Evolutionary conservation across 768 basidiomycete species (phyloP).

Genomic region (Boletus vinaceobasis): DNA sequence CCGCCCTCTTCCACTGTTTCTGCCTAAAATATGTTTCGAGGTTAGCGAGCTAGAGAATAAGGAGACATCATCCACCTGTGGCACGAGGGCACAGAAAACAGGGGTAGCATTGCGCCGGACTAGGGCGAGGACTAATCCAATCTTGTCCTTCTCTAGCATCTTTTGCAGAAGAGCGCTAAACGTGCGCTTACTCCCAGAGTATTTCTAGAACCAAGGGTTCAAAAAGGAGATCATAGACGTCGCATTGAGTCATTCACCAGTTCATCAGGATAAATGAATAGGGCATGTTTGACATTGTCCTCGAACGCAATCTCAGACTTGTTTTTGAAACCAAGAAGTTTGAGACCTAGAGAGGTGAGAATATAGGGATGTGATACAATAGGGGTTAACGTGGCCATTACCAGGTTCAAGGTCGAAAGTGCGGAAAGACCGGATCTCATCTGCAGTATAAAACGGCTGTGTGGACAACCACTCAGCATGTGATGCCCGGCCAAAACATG

Average conservation of each 20-base stretch:
- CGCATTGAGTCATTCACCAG: slow-evolving; percentile 44
- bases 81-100: slow-evolving; percentile 78
- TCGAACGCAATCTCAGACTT: slow-evolving; percentile 67
- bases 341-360: slow-evolving; percentile 54
- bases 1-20: slow-evolving; percentile 70
- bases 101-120: slow-evolving; percentile 72
- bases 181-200: slow-evolving; percentile 88
- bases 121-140: slow-evolving; percentile 73
- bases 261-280: slow-evolving; percentile 92
- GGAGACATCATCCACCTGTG: slow-evolving; percentile 56
- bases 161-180: slow-evolving; percentile 85
- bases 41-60: background rate
- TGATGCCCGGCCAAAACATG: background rate
- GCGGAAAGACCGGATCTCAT: slow-evolving; percentile 78
- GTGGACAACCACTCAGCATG: slow-evolving; percentile 3
- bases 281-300: slow-evolving; percentile 88
- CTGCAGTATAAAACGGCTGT: slow-evolving; percentile 81
- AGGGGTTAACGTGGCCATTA: slow-evolving; percentile 27
- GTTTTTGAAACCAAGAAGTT: slow-evolving; percentile 90
- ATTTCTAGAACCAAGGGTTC: slow-evolving; percentile 43
- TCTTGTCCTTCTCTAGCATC: slow-evolving; percentile 75
- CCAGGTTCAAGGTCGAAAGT: slow-evolving; percentile 78
- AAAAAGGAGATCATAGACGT: background rate
- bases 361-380: background rate
- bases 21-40: slow-evolving; percentile 40